Conservation (phyloP, 345 rosid genomes). For the Brassica nigra region DNA sequence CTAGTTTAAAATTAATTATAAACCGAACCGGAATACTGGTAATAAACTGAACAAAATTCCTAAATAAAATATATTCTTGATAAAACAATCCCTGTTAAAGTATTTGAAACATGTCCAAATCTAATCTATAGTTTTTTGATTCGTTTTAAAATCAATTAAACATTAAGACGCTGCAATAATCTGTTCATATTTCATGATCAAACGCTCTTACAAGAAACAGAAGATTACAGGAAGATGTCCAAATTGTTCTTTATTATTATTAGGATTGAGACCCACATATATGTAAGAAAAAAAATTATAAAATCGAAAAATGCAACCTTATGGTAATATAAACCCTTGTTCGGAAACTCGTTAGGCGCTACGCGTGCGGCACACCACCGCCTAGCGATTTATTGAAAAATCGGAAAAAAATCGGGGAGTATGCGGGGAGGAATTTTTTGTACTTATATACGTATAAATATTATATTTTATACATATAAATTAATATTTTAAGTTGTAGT, state of each 20-base stretch:
- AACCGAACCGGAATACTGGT: not conserved
- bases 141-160: too few species aligned
- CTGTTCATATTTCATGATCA: conserved; percentile 6
- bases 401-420: too few species aligned
- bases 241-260: conserved; percentile 13
- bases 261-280: conserved; percentile 18
- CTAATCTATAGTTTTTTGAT: not conserved
- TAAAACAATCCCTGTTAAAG: not conserved
- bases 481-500: too few species aligned
- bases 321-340: conserved; percentile 26
- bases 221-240: conserved; percentile 15
- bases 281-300: conserved; percentile 22
- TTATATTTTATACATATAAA: too few species aligned
- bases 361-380: too few species aligned
- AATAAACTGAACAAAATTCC: not conserved
- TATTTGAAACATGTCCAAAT: not conserved
- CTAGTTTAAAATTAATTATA: not conserved
- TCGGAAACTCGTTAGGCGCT: too few species aligned
- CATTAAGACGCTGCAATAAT: not conserved
- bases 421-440: too few species aligned
- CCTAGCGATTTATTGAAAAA: too few species aligned
- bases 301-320: conserved; percentile 28
- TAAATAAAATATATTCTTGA: not conserved
- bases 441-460: too few species aligned
- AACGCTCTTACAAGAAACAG: conserved; percentile 13